A percentile compares a stretch with the other conserved stretches of the same genome.
phyloP scores from a whole-genome alignment of 2,329 filamentous ascomycete genomes.

The Colletotrichum phormii region DNA sequence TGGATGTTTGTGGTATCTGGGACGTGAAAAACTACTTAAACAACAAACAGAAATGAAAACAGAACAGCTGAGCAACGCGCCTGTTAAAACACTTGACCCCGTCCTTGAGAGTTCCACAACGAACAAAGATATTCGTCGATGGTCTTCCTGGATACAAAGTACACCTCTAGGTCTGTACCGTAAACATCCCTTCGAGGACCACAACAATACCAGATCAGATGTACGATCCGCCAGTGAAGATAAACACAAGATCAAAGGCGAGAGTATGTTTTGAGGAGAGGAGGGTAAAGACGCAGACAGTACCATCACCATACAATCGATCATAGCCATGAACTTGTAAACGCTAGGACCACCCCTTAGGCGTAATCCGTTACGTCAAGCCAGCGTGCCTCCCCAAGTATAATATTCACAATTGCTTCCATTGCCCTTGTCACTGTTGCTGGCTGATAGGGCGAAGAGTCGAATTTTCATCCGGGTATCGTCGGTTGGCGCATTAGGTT shows the following conservation, averaged over 20 bases:
- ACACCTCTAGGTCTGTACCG: background rate
- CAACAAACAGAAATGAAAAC: background rate
- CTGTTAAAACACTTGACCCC: background rate
- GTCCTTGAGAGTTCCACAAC: background rate
- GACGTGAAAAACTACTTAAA: background rate
- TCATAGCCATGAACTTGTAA: too few species aligned
- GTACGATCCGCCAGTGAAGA: background rate
- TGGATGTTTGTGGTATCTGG: background rate
- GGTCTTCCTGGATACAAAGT: background rate
- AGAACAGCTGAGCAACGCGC: background rate
- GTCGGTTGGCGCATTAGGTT: background rate
- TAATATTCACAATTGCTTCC: too few species aligned
- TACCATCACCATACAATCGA: background rate
- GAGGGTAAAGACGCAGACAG: background rate
- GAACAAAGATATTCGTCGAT: background rate
- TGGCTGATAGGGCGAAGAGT: too few species aligned
- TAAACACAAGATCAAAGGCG: background rate
- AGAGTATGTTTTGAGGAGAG: background rate
- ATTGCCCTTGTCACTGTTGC: too few species aligned
- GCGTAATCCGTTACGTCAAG: too few species aligned
- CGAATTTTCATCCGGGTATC: background rate
- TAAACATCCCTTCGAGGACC: background rate
- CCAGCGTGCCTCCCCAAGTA: too few species aligned
- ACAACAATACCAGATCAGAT: background rate
- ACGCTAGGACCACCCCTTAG: too few species aligned